A percentile compares a stretch with the other conserved stretches of the same genome.
Evolutionary conservation across 352 stramenopile species (phyloP).

Genomic region (Globisporangium lucens): DNA sequence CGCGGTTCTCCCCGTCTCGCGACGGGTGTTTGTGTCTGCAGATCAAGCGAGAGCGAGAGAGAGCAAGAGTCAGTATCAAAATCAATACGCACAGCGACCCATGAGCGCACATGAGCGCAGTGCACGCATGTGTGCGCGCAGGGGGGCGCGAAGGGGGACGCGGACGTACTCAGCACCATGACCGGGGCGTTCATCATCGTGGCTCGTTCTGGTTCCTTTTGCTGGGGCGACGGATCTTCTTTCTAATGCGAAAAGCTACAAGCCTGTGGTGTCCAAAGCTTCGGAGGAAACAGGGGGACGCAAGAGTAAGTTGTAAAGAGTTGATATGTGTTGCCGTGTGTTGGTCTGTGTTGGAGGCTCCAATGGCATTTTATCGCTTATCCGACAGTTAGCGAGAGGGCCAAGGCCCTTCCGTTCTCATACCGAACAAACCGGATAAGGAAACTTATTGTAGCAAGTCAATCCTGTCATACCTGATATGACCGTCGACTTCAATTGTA

Average conservation of each 20-base stretch:
- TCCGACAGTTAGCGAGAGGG: too few relatives aligned
- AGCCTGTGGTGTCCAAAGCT: slow-evolving; percentile 18
- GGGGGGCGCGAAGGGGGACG: background rate
- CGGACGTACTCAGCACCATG: slow-evolving; percentile 93
- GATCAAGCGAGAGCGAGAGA: background rate
- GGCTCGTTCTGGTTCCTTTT: slow-evolving; percentile 2
- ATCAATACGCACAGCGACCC: background rate
- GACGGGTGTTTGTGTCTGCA: slow-evolving; percentile 96
- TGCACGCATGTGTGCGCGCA: background rate
- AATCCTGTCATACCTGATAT: too few relatives aligned
- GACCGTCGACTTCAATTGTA: too few relatives aligned
- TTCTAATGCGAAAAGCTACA: slow-evolving; percentile 1
- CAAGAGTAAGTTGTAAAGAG: background rate
- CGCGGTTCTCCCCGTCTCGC: slow-evolving; percentile 96
- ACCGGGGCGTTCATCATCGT: slow-evolving; percentile 90
- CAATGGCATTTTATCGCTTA: too few relatives aligned
- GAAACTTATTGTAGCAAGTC: too few relatives aligned
- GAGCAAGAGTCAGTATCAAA: background rate
- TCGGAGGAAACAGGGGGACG: background rate
- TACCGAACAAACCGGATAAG: too few relatives aligned
- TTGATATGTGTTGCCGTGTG: background rate
- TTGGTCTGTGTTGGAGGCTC: background rate
- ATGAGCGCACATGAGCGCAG: background rate
- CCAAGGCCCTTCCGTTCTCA: too few relatives aligned
- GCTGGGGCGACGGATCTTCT: slow-evolving; percentile 14